Percentiles rank a stretch among this genome's conserved stretches.
Conservation (phyloP, 192 early-diverging fungal species). For the Physocladia obscura region DNA sequence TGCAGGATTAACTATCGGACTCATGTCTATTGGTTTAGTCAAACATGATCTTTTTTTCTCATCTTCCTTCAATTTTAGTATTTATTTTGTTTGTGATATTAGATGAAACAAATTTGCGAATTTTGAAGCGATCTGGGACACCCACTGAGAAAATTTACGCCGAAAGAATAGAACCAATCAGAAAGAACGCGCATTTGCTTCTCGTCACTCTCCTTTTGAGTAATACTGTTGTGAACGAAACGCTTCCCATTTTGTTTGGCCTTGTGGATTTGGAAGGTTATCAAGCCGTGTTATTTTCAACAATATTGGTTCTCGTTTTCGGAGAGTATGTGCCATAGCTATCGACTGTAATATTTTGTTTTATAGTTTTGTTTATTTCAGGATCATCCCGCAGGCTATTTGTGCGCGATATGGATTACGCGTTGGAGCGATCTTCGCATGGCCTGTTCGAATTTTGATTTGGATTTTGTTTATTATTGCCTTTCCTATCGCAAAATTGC, state of each 20-base stretch:
- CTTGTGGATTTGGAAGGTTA: conserved; percentile 57
- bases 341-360: not conserved
- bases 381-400: conserved; percentile 87
- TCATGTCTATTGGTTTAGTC: conserved; percentile 25
- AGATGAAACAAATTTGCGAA: conserved; percentile 65
- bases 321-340: conserved; percentile 77
- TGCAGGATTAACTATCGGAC: conserved; percentile 54
- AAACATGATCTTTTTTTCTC: not conserved
- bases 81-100: conserved; percentile 71
- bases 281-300: conserved; percentile 84
- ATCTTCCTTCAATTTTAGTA: not conserved
- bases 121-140: conserved; percentile 79
- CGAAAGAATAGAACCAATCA: conserved; percentile 77
- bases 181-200: conserved; percentile 90
- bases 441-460: conserved; percentile 61
- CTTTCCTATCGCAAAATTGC: conserved; percentile 82
- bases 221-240: conserved; percentile 95
- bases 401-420: conserved; percentile 85
- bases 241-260: conserved; percentile 49
- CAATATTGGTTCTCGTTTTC: conserved; percentile 86
- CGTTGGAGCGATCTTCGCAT: conserved; percentile 87
- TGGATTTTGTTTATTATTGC: conserved; percentile 59
- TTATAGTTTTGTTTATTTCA: not conserved
- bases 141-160: conserved; percentile 71
- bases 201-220: conserved; percentile 87